These are phyloP conservation scores for Eucalyptus brandiana DNA, from an alignment of 345 rosid genomes.

Conservation along the genomic window DNA sequence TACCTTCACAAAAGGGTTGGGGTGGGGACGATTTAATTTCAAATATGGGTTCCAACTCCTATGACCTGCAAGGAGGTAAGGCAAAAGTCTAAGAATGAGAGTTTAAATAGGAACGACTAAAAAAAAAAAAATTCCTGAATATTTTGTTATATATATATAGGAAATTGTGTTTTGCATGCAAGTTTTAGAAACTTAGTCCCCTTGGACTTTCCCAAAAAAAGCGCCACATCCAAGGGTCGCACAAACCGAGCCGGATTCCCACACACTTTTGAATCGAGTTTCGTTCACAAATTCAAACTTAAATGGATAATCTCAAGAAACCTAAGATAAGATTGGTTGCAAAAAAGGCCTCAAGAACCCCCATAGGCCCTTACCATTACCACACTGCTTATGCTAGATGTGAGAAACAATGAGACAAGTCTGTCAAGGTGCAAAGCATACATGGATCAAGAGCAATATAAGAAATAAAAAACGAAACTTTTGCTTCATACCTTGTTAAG, in stretches of 20 bases:
- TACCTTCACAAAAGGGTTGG: rapidly evolving
- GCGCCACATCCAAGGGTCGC: neutral
- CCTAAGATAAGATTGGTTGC: neutral
- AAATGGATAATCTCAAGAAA: neutral
- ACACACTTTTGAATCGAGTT: neutral
- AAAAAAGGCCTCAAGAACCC: neutral
- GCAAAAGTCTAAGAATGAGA: too few relatives aligned
- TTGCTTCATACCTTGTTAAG: neutral
- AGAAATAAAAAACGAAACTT: neutral
- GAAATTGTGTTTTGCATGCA: neutral
- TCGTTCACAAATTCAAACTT: neutral
- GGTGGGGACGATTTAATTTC: rapidly evolving
- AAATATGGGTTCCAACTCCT: too few relatives aligned
- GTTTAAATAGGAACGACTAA: rapidly evolving
- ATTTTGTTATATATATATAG: neutral
- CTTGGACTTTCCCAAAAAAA: neutral
- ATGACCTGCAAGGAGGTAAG: rapidly evolving
- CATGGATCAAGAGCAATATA: neutral
- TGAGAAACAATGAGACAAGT: neutral
- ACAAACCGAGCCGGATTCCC: neutral
- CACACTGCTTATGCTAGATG: neutral
- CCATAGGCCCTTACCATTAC: neutral
- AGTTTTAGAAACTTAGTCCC: neutral
- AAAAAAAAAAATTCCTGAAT: neutral
- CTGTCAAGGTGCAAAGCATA: neutral